A percentile compares a stretch with the other conserved stretches of the same genome.
Conservation (phyloP, 2,329 filamentous ascomycete species). For the Clarireedia paspali region DNA sequence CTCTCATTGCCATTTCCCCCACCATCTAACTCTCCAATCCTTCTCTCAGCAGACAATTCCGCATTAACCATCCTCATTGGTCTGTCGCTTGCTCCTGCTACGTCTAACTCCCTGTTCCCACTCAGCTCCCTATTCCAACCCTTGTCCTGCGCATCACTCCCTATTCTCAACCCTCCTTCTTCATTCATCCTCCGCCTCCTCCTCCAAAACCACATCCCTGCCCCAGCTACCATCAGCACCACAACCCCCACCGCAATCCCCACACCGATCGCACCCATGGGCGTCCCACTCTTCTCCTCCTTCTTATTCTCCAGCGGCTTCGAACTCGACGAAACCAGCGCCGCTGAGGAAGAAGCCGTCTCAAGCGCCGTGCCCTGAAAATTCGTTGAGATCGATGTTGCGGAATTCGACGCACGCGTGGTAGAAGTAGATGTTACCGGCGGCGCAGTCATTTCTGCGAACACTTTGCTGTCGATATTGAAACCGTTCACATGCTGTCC, state of each 20-base stretch:
- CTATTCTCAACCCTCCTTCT: background rate
- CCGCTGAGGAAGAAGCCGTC: background rate
- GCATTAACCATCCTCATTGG: background rate
- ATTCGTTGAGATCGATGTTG: too few relatives aligned
- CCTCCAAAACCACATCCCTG: background rate
- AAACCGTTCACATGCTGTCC: conserved; percentile 6
- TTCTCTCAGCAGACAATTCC: background rate
- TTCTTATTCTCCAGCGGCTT: background rate
- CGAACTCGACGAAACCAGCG: background rate
- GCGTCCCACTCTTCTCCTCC: background rate
- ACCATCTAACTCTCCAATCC: background rate
- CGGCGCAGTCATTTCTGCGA: background rate
- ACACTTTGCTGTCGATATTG: conserved; percentile 3
- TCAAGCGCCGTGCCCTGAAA: background rate
- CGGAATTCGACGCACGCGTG: too few relatives aligned
- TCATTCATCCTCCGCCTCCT: background rate
- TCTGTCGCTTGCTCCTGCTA: background rate
- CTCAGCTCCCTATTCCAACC: background rate
- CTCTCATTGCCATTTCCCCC: too few relatives aligned
- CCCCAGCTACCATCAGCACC: too few relatives aligned
- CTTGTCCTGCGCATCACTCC: background rate
- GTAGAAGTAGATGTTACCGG: background rate
- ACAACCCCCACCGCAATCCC: too few relatives aligned
- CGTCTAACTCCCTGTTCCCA: background rate
- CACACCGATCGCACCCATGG: too few relatives aligned